A percentile compares a stretch with the other conserved stretches of the same genome.
phyloP scores from a whole-genome alignment of 169 alveolate genomes.

The Perkinsus chesapeaki region DNA sequence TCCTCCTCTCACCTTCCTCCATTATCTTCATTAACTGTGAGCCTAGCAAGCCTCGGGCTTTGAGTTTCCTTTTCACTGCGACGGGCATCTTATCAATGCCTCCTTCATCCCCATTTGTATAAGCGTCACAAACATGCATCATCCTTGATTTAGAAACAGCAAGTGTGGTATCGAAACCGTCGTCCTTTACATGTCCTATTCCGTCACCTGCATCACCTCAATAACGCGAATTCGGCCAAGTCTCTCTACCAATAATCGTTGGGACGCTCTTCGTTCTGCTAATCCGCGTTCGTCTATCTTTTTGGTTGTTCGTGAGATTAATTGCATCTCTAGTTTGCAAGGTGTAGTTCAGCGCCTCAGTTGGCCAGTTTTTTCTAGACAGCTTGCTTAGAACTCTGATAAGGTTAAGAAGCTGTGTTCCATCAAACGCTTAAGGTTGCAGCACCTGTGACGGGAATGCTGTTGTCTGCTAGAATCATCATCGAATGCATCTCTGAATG shows the following conservation, averaged over 20 bases:
- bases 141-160: not conserved
- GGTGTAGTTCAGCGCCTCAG: not conserved
- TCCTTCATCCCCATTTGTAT: not conserved
- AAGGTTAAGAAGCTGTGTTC: not conserved
- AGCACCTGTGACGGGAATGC: not conserved
- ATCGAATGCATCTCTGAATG: too few species aligned
- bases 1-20: not conserved
- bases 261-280: too few species aligned
- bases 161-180: not conserved
- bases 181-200: too few species aligned
- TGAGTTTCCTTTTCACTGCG: not conserved
- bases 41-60: not conserved
- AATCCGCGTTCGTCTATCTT: not conserved
- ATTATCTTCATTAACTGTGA: not conserved
- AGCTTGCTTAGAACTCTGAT: not conserved
- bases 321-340: not conserved
- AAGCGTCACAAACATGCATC: not conserved
- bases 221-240: too few species aligned
- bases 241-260: too few species aligned
- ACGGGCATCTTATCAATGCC: not conserved
- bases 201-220: too few species aligned
- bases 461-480: too few species aligned
- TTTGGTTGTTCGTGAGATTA: not conserved
- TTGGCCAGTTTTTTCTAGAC: not conserved
- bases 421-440: too few species aligned